These are phyloP conservation scores for Musa itinerans DNA, from an alignment of 176 grass and related monocot genomes.

Conservation along the genomic window DNA sequence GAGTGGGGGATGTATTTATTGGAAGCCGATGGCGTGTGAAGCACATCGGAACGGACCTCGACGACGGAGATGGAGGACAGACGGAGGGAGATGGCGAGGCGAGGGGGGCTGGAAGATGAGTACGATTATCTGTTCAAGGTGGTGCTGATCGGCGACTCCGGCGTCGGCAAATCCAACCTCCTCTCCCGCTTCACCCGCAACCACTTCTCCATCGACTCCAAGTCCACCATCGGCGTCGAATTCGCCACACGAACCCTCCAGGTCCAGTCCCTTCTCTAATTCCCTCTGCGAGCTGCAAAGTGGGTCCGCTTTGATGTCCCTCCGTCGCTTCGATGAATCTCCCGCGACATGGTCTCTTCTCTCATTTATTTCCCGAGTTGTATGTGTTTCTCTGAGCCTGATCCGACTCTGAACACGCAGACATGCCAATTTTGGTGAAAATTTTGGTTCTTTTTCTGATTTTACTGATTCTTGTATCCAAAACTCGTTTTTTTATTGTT, in stretches of 20 bases:
- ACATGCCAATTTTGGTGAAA: too few species aligned
- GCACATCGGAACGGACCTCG: not conserved
- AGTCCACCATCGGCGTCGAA: conserved; percentile 14
- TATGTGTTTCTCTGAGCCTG: too few species aligned
- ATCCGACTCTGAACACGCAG: too few species aligned
- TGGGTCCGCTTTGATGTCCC: too few species aligned
- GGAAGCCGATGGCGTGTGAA: not conserved
- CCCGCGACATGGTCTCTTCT: not conserved
- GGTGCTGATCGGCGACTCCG: conserved; percentile 8
- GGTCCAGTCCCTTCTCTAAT: not conserved
- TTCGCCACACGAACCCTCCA: conserved; percentile 8
- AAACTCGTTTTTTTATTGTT: too few species aligned
- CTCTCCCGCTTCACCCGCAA: conserved; percentile 7
- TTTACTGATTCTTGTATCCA: too few species aligned
- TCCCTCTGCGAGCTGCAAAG: not conserved
- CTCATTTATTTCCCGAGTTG: too few species aligned
- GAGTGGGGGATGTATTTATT: not conserved
- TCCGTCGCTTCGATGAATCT: not conserved
- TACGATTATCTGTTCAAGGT: conserved; percentile 14
- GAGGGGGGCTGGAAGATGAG: not conserved
- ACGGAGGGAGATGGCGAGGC: not conserved
- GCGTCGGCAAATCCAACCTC: conserved; percentile 12
- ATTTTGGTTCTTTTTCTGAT: too few species aligned
- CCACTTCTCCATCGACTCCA: conserved; percentile 5
- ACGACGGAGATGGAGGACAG: not conserved